Evolutionary conservation across 75 land plant genomes (phyloP).

Genomic region (Cryptomeria japonica): DNA sequence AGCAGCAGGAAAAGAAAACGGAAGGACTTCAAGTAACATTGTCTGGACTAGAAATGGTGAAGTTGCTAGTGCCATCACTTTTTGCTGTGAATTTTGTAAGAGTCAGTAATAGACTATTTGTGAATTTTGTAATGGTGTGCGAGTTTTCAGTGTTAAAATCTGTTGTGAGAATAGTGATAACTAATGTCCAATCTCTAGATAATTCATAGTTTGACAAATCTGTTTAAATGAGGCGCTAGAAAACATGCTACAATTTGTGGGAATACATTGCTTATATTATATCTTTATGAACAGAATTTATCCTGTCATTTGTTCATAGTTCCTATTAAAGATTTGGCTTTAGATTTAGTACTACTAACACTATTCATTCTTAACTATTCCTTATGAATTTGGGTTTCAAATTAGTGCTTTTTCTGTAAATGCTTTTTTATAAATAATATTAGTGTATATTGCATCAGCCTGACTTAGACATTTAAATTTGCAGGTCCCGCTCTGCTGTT

Average conservation of each 20-base stretch:
- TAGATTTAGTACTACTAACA: neutral
- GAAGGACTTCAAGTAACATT: too few relatives aligned
- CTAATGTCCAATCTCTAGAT: neutral
- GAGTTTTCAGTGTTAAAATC: too few relatives aligned
- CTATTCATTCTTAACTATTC: neutral
- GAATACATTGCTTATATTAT: too few relatives aligned
- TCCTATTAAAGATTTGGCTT: neutral
- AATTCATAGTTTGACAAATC: neutral
- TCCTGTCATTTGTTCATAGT: too few relatives aligned
- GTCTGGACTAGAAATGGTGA: too few relatives aligned
- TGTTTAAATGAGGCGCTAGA: neutral
- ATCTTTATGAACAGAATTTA: neutral
- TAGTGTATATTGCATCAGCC: neutral
- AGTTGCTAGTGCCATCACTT: too few relatives aligned
- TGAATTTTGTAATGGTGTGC: too few relatives aligned
- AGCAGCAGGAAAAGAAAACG: too few relatives aligned
- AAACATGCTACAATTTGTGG: neutral
- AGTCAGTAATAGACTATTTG: too few relatives aligned
- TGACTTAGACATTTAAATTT: conserved; percentile 3
- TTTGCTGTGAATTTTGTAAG: too few relatives aligned
- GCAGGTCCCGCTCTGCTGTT: conserved; percentile 94
- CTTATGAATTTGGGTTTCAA: neutral
- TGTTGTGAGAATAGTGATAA: too few relatives aligned
- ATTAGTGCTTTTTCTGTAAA: neutral
- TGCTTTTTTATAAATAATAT: neutral